phyloP scores from a whole-genome alignment of 2,329 filamentous ascomycete species.

The Colletotrichum shisoi region DNA sequence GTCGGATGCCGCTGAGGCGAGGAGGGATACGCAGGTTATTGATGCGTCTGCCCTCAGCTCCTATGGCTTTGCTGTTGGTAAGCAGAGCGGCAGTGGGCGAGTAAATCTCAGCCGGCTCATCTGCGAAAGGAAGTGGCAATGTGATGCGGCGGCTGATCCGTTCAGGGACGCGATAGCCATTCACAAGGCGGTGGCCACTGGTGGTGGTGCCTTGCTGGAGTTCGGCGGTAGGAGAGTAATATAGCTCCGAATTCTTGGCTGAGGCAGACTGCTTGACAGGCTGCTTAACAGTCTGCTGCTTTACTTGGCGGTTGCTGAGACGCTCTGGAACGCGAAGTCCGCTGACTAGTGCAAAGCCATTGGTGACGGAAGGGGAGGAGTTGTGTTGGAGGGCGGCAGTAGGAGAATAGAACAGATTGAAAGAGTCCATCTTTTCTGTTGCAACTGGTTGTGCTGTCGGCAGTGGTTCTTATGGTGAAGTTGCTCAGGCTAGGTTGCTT shows the following conservation, averaged over 20 bases:
- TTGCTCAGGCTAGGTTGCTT: background rate
- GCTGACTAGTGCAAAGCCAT: background rate
- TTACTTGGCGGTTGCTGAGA: background rate
- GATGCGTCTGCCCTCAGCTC: background rate
- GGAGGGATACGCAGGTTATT: background rate
- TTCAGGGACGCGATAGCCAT: background rate
- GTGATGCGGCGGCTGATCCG: background rate
- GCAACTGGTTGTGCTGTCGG: background rate
- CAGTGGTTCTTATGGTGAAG: background rate
- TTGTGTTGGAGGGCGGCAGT: background rate
- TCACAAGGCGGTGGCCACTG: background rate
- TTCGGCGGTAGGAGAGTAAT: background rate
- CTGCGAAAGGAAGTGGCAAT: background rate
- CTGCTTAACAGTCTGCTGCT: background rate
- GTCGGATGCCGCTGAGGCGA: background rate
- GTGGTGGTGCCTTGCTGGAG: background rate
- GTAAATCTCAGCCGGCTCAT: background rate
- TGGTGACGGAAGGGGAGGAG: background rate
- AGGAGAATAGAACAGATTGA: slow-evolving; percentile 1
- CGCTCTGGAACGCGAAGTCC: background rate
- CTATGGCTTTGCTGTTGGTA: too few species aligned
- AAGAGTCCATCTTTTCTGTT: background rate
- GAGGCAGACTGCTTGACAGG: too few species aligned
- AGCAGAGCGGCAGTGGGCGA: background rate
- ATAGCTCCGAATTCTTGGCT: background rate